phyloP scores from a whole-genome alignment of 306 rosid genomes.

The Dalbergia cochinchinensis region DNA sequence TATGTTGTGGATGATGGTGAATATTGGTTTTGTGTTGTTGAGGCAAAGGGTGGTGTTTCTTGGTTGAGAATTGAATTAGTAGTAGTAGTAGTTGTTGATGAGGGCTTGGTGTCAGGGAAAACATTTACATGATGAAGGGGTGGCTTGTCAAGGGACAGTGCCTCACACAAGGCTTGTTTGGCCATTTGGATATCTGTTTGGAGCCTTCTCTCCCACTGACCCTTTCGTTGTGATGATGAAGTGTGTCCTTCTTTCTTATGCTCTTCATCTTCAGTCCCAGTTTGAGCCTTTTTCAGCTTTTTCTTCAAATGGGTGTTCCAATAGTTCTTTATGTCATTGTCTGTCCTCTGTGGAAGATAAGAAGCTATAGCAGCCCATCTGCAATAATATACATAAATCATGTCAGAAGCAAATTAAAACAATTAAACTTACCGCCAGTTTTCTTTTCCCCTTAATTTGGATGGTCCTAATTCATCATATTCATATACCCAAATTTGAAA shows the following conservation, averaged over 20 bases:
- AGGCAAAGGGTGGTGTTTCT: too few relatives aligned
- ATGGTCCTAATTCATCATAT: too few relatives aligned
- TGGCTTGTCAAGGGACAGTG: conserved; percentile 76
- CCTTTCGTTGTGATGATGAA: conserved; percentile 61
- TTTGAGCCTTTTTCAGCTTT: conserved; percentile 54
- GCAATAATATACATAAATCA: not conserved
- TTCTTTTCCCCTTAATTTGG: too few relatives aligned
- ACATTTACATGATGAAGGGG: too few relatives aligned
- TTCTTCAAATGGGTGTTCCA: conserved; percentile 77
- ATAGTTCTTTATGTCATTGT: conserved; percentile 72
- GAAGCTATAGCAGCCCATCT: conserved; percentile 91
- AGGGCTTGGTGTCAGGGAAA: too few relatives aligned
- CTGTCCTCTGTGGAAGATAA: conserved; percentile 76
- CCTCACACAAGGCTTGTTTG: conserved; percentile 85
- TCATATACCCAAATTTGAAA: not conserved
- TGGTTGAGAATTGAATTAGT: too few relatives aligned
- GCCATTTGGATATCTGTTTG: conserved; percentile 95
- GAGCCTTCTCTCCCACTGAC: conserved; percentile 97
- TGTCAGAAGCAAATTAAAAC: not conserved
- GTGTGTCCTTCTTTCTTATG: conserved; percentile 34
- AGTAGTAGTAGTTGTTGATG: too few relatives aligned
- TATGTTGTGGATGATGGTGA: conserved; percentile 48
- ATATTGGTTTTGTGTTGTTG: too few relatives aligned
- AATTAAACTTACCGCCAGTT: too few relatives aligned
- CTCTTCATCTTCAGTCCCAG: not conserved